Evolutionary conservation across 441 rosid genomes (phyloP).

Genomic region (Theobroma grandiflorum): DNA sequence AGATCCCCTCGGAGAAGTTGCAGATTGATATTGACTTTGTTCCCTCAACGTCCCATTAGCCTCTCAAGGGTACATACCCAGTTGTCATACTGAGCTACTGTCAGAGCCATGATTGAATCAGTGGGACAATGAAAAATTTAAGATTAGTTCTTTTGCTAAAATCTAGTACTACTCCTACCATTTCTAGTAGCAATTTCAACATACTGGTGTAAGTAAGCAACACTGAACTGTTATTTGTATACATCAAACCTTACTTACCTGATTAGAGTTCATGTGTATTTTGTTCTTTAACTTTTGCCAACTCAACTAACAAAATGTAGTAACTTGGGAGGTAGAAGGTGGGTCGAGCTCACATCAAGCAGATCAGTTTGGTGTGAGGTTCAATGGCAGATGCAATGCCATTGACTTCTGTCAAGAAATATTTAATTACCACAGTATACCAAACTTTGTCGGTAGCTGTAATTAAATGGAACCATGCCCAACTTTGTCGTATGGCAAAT

Average conservation of each 20-base stretch:
- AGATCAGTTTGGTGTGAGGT: background rate
- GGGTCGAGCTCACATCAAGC: background rate
- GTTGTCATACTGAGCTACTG: conserved; percentile 35
- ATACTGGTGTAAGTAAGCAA: too few species aligned
- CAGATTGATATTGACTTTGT: conserved; percentile 36
- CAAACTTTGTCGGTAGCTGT: background rate
- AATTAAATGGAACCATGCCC: background rate
- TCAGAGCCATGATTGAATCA: conserved; percentile 64
- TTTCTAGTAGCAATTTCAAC: too few species aligned
- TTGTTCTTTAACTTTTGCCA: background rate
- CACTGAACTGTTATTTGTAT: background rate
- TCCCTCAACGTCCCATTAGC: conserved; percentile 27
- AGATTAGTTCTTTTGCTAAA: conserved; percentile 19
- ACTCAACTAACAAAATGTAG: background rate
- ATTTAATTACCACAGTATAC: background rate
- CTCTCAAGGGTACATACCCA: conserved; percentile 29
- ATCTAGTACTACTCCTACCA: background rate
- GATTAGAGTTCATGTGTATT: background rate
- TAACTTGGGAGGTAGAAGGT: background rate
- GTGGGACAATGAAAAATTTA: conserved; percentile 45
- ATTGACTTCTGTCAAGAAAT: background rate
- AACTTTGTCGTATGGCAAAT: background rate
- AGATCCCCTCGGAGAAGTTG: conserved; percentile 30
- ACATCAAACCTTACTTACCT: background rate
- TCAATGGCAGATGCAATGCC: background rate